Percentiles rank a stretch among this genome's conserved stretches.
Evolutionary conservation across 441 rosid species (phyloP).

Genomic region (Omphalea diandra): DNA sequence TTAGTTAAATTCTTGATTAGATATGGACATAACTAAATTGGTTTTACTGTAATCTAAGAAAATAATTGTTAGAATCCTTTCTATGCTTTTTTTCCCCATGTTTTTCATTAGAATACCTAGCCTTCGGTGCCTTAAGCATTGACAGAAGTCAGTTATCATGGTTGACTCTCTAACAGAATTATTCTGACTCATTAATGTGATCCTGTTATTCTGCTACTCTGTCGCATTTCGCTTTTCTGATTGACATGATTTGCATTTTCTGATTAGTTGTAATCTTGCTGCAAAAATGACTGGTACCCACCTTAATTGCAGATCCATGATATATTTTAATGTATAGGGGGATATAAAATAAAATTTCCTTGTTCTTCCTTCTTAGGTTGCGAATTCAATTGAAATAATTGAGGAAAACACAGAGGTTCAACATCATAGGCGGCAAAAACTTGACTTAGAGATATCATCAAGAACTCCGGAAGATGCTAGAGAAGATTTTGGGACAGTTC

Average conservation of each 20-base stretch:
- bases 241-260: background rate
- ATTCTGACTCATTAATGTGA: background rate
- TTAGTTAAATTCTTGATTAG: background rate
- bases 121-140: background rate
- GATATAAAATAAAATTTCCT: constrained; percentile 6
- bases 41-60: background rate
- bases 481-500: constrained; percentile 45
- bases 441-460: constrained; percentile 50
- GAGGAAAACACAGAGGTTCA: constrained; percentile 45
- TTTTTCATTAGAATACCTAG: background rate
- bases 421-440: constrained; percentile 33
- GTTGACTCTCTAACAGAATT: background rate
- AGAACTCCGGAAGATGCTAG: constrained; percentile 37
- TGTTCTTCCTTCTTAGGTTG: constrained; percentile 37
- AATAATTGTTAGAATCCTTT: background rate
- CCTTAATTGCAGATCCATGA: constrained; percentile 14
- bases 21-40: background rate
- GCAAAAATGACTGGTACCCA: constrained; percentile 8
- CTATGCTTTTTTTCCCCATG: background rate
- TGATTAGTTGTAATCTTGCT: background rate
- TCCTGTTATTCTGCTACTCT: background rate
- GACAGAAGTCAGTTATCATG: background rate
- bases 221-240: background rate
- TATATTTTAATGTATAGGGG: background rate
- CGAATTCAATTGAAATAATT: constrained; percentile 52